Evolutionary conservation across 129 eudicot genomes (phyloP).

Genomic region (carrot (Daucus carota)): DNA sequence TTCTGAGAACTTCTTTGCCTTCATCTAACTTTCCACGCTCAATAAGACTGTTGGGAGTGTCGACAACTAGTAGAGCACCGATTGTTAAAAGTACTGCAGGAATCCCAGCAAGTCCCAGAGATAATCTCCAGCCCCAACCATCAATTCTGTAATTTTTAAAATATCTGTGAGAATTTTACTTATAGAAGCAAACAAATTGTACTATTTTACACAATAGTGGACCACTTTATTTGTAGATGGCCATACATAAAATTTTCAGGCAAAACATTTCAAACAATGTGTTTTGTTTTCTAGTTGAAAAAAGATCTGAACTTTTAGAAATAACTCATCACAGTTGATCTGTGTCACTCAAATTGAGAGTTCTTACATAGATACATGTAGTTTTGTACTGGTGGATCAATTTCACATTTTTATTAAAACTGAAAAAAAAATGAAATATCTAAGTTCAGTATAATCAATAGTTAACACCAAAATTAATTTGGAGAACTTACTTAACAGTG

Average conservation of each 20-base stretch:
- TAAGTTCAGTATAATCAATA: neutral
- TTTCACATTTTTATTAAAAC: too few relatives aligned
- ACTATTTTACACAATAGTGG: neutral
- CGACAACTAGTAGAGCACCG: conserved; percentile 74
- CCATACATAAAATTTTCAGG: neutral
- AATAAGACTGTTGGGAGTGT: conserved; percentile 90
- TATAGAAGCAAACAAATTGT: neutral
- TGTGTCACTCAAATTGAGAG: neutral
- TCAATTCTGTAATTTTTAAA: conserved; percentile 32
- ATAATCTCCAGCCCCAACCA: conserved; percentile 96
- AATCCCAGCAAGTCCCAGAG: conserved; percentile 83
- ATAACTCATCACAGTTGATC: neutral
- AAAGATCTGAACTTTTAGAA: neutral
- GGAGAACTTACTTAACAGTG: conserved; percentile 74
- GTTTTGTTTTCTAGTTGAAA: neutral
- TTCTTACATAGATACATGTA: too few relatives aligned
- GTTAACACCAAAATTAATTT: neutral
- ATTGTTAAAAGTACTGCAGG: conserved; percentile 66
- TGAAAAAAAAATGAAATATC: neutral
- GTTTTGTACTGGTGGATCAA: too few relatives aligned
- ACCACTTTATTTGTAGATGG: neutral
- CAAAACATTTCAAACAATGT: neutral
- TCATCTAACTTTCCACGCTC: conserved; percentile 84
- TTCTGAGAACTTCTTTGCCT: conserved; percentile 71
- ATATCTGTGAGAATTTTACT: neutral